Percentiles rank a stretch among this genome's conserved stretches.
These are phyloP conservation scores for Trametopsis cervina DNA, from an alignment of 768 basidiomycete species.

Conservation along the genomic window DNA sequence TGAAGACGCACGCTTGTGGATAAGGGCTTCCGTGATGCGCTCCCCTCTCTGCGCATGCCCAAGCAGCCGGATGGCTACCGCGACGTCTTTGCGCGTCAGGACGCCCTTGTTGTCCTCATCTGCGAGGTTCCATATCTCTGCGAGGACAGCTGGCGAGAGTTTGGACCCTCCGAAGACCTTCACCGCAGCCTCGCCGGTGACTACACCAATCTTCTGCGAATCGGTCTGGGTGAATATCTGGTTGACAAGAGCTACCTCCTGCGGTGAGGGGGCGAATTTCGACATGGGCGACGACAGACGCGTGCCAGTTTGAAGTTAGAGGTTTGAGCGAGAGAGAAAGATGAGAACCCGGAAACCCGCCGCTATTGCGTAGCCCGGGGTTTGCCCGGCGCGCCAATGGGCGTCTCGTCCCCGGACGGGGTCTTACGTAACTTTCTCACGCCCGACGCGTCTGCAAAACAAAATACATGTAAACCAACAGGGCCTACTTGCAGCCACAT, in stretches of 20 bases:
- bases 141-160: slow-evolving; percentile 68
- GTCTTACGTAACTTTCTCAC: slow-evolving; percentile 7
- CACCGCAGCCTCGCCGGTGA: slow-evolving; percentile 90
- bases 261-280: slow-evolving; percentile 38
- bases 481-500: background rate
- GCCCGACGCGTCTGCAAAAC: slow-evolving; percentile 20
- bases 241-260: slow-evolving; percentile 54
- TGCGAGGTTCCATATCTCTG: slow-evolving; percentile 90
- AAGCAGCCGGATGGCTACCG: slow-evolving; percentile 84
- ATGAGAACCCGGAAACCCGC: background rate
- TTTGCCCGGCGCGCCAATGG: background rate
- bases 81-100: slow-evolving; percentile 82
- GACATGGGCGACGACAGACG: slow-evolving; percentile 32
- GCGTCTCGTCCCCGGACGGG: background rate
- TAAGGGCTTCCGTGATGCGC: slow-evolving; percentile 50
- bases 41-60: slow-evolving; percentile 90
- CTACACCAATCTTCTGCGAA: slow-evolving; percentile 70
- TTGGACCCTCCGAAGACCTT: slow-evolving; percentile 80
- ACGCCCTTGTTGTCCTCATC: slow-evolving; percentile 94
- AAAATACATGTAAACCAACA: slow-evolving; percentile 15
- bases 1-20: slow-evolving; percentile 53
- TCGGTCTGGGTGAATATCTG: slow-evolving; percentile 72
- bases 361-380: background rate
- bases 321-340: slow-evolving; percentile 1
- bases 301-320: slow-evolving; percentile 7